Base-by-base conservation (phyloP, 73 alveolate genomes). In the Paramecium biaurelia region DNA sequence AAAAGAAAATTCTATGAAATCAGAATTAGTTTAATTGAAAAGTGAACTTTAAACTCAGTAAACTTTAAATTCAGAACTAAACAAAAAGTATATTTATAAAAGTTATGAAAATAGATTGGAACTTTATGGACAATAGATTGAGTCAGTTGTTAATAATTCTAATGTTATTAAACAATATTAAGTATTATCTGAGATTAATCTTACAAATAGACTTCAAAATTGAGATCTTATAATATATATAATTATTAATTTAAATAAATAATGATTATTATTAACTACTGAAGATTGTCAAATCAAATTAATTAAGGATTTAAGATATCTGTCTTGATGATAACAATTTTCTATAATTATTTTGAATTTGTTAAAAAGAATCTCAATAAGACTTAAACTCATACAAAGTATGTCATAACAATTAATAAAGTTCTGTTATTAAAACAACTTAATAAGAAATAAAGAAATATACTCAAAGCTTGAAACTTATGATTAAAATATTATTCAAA, bases 381-480 rank as follows among this genome's bases (percentile, higher is more conserved):
- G n/a, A n/a, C n/a, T n/a, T n/a, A n/a, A n/a, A n/a, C n/a, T n/a
- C n/a, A n/a, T n/a, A n/a, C n/a, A n/a, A n/a, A n/a, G n/a, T n/a
- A n/a, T n/a, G 6, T 20, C 59, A 70, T 34, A 58, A 30, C 1
- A 70, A 70, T 34, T 34, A 70, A n/a, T 3, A 70, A 38, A 70
- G 85, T 70, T 30, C 58, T 11, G 24, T 70, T 26, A 24, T 59
- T 6, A 70, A 70, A 70, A 70, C 58, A 28, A 70, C n/a, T n/a
- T n/a, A 3, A 7, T 70, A 30, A 34, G 4, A 32, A 35, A 72
- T 14, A 35, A 3, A 15, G 35, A 7, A 37, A 72, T 1, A 72
- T 72, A 28, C 18, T 72, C 35, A 72, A 38, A 72, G 56, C 86
- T 72, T 72, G 86, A 72, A 63, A 26, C 26, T 63, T 12, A 63